Percentiles rank a stretch among this genome's conserved stretches.
Conservation (phyloP, 169 alveolate species). For the Plasmodium billcollinsi region DNA sequence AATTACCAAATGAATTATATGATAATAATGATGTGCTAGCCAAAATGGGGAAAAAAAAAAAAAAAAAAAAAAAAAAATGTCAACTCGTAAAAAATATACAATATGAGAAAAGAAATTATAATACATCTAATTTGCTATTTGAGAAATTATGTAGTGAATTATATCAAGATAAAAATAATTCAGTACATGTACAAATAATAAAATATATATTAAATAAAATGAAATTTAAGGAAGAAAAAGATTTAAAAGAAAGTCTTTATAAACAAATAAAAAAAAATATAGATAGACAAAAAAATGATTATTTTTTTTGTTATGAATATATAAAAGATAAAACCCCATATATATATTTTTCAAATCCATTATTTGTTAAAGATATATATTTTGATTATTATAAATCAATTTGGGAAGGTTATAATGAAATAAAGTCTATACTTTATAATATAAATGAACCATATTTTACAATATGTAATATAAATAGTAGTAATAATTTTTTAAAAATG, state of each 20-base stretch:
- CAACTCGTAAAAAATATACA: not conserved
- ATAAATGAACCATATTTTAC: slow-evolving; percentile 17
- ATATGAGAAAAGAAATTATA: not conserved
- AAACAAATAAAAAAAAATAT: not conserved
- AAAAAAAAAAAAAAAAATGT: not conserved
- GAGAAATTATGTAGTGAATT: slow-evolving; percentile 36
- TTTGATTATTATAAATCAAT: slow-evolving; percentile 7
- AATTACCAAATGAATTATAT: no score
- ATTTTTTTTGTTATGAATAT: slow-evolving; percentile 11
- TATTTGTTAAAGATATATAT: slow-evolving; percentile 32
- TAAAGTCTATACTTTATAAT: slow-evolving; percentile 17
- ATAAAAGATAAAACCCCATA: slow-evolving; percentile 13
- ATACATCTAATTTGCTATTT: slow-evolving; percentile 6
- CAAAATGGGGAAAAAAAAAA: not conserved
- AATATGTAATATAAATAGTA: slow-evolving; percentile 21
- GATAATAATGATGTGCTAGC: no score
- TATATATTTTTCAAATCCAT: slow-evolving; percentile 21
- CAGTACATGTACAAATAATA: slow-evolving; percentile 34
- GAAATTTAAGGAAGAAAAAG: slow-evolving; percentile 21
- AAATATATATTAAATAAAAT: slow-evolving; percentile 15
- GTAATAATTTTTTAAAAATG: slow-evolving; percentile 25
- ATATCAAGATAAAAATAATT: slow-evolving; percentile 2
- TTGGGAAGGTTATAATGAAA: slow-evolving; percentile 19
- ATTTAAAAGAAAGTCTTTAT: not conserved
- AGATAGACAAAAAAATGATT: not conserved